phyloP scores from a whole-genome alignment of 192 early-diverging fungal genomes.

The Umbelopsis sp. region DNA sequence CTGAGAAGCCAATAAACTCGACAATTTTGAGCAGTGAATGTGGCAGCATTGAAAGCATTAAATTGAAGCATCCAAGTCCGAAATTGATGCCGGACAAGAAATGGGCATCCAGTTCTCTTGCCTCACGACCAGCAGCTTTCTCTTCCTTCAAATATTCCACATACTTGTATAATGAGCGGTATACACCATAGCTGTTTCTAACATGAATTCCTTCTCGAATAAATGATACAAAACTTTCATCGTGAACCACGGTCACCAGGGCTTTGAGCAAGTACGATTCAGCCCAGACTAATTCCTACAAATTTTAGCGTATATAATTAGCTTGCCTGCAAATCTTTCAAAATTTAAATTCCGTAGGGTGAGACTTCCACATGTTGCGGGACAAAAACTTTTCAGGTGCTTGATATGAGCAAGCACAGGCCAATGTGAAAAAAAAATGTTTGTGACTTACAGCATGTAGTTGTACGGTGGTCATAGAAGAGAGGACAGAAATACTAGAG shows the following conservation, averaged over 20 bases:
- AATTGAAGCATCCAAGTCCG: conserved; percentile 80
- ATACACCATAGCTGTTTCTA: conserved; percentile 69
- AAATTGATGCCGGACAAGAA: conserved; percentile 81
- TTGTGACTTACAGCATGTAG: conserved; percentile 57
- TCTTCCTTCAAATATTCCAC: conserved; percentile 52
- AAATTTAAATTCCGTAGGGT: conserved; percentile 1
- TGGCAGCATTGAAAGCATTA: conserved; percentile 83
- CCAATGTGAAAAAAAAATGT: not conserved
- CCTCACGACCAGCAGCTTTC: conserved; percentile 47
- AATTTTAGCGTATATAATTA: not conserved
- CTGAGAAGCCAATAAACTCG: conserved; percentile 84
- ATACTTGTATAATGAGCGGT: conserved; percentile 60
- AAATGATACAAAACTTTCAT: conserved; percentile 78
- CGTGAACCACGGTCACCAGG: conserved; percentile 72
- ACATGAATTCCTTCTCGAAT: conserved; percentile 82
- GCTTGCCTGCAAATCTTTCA: not conserved
- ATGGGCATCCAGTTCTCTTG: conserved; percentile 72
- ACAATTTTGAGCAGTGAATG: conserved; percentile 72
- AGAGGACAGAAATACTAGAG: conserved; percentile 48
- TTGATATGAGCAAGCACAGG: not conserved
- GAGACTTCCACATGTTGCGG: conserved; percentile 20
- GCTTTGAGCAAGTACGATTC: conserved; percentile 78
- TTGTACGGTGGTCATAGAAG: conserved; percentile 58
- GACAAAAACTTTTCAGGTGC: not conserved
- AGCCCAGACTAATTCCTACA: conserved; percentile 75